A percentile compares a stretch with the other conserved stretches of the same genome.
These are phyloP conservation scores for Drechslerella dactyloides DNA, from an alignment of 2,329 filamentous ascomycete species.

Conservation along the genomic window DNA sequence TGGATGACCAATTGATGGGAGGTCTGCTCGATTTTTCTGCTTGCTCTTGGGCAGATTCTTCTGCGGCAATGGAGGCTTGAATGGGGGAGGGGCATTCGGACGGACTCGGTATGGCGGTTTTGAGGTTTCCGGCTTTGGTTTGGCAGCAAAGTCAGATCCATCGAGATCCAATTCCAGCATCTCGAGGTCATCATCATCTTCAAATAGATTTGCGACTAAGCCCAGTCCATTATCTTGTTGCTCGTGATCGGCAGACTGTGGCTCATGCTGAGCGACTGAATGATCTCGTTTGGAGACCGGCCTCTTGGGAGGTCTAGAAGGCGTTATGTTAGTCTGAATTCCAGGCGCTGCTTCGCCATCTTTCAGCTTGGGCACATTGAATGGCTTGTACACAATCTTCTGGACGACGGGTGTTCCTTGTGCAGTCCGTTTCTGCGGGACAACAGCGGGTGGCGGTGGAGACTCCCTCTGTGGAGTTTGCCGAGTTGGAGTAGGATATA, in stretches of 20 bases:
- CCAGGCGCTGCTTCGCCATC: not conserved
- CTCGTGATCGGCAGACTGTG: not conserved
- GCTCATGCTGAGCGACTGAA: not conserved
- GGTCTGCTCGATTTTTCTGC: not conserved
- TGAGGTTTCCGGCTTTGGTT: slow-evolving; percentile 9
- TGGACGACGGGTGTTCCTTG: slow-evolving; percentile 23
- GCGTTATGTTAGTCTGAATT: not conserved
- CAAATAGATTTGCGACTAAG: slow-evolving; percentile 15
- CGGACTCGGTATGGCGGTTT: slow-evolving; percentile 17
- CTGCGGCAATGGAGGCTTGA: slow-evolving; percentile 28
- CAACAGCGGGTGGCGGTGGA: slow-evolving; percentile 1
- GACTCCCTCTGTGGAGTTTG: slow-evolving; percentile 1
- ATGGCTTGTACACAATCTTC: slow-evolving; percentile 37
- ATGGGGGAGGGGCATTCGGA: slow-evolving; percentile 41
- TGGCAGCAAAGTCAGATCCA: slow-evolving; percentile 25
- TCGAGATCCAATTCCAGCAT: slow-evolving; percentile 38
- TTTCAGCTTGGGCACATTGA: slow-evolving; percentile 35
- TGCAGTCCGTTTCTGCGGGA: slow-evolving; percentile 39
- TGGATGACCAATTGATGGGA: too few species aligned
- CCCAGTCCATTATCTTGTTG: not conserved
- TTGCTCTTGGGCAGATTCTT: not conserved
- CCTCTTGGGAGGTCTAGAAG: slow-evolving; percentile 1
- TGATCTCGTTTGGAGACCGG: not conserved
- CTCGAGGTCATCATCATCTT: slow-evolving; percentile 31
- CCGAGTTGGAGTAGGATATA: slow-evolving; percentile 25